These are phyloP conservation scores for Quillaja saponaria DNA, from an alignment of 306 rosid species.

Conservation along the genomic window DNA sequence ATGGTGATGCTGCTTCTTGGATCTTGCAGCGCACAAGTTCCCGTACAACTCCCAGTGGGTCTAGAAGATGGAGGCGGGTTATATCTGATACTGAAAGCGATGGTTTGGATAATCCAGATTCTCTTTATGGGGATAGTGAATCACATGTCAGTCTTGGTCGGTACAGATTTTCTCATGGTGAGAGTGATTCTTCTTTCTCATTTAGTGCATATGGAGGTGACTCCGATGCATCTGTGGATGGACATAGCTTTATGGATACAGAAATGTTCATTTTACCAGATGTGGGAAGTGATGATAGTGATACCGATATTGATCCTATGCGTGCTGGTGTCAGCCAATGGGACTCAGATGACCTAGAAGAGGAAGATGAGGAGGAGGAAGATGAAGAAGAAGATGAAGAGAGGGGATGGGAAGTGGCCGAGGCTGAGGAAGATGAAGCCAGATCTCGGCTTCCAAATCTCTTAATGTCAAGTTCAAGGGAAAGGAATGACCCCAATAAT, in stretches of 20 bases:
- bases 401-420: conserved; percentile 56
- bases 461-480: conserved; percentile 43
- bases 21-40: conserved; percentile 52
- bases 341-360: conserved; percentile 62
- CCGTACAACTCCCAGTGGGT: conserved; percentile 68
- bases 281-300: conserved; percentile 60
- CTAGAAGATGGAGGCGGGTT: conserved; percentile 65
- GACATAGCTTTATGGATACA: conserved; percentile 64
- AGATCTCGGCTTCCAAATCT: conserved; percentile 43
- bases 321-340: conserved; percentile 71
- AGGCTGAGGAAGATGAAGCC: conserved; percentile 54
- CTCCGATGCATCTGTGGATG: conserved; percentile 77
- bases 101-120: conserved; percentile 64
- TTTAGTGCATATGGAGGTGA: conserved; percentile 78
- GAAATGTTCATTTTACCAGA: conserved; percentile 50
- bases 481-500: conserved; percentile 33
- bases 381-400: conserved; percentile 42
- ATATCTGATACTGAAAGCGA: conserved; percentile 82
- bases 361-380: conserved; percentile 40
- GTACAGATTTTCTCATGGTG: conserved; percentile 53
- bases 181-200: conserved; percentile 65
- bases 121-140: conserved; percentile 70
- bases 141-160: conserved; percentile 65
- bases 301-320: conserved; percentile 96
- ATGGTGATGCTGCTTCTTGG: conserved; percentile 50